A percentile compares a stretch with the other conserved stretches of the same genome.
Evolutionary conservation across 768 basidiomycete species (phyloP).

Genomic region (Pleurotus sapidus): DNA sequence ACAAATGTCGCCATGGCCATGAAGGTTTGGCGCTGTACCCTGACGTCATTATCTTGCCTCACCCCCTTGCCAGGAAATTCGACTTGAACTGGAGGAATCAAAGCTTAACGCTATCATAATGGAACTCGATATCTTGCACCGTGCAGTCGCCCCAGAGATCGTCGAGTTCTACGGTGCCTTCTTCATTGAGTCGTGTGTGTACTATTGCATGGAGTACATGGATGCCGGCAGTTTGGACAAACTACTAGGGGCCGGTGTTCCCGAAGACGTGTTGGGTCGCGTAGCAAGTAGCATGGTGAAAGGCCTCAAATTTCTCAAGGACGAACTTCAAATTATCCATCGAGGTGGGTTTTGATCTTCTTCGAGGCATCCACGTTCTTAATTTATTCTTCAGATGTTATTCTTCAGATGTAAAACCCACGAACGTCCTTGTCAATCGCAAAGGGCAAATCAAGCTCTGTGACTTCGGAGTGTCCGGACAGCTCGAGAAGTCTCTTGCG

Average conservation of each 20-base stretch:
- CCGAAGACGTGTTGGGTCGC: constrained; percentile 80
- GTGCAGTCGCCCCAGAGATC: constrained; percentile 86
- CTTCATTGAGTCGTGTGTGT: constrained; percentile 99
- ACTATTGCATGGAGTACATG: constrained; percentile 99
- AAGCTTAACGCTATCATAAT: constrained; percentile 96
- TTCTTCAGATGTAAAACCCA: constrained; percentile 91
- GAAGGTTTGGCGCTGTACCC: constrained; percentile 64
- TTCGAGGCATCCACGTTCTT: background rate
- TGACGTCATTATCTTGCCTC: constrained; percentile 7
- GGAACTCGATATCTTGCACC: constrained; percentile 97
- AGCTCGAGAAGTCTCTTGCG: constrained; percentile 92
- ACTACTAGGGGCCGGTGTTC: constrained; percentile 56
- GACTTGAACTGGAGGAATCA: constrained; percentile 89
- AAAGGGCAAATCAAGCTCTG: constrained; percentile 92
- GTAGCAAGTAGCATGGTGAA: constrained; percentile 82
- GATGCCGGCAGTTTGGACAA: constrained; percentile 96
- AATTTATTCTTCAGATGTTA: constrained; percentile 3
- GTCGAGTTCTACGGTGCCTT: constrained; percentile 99
- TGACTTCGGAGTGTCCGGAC: constrained; percentile 98
- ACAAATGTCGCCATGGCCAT: constrained; percentile 98
- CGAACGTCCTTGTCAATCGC: constrained; percentile 87
- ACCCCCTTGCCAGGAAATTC: constrained; percentile 75
- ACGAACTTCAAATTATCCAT: constrained; percentile 80
- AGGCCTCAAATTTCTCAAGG: constrained; percentile 94
- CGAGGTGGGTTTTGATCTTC: constrained; percentile 32